phyloP scores from a whole-genome alignment of 352 stramenopile species.

The Phytophthora macrochlamydospora region DNA sequence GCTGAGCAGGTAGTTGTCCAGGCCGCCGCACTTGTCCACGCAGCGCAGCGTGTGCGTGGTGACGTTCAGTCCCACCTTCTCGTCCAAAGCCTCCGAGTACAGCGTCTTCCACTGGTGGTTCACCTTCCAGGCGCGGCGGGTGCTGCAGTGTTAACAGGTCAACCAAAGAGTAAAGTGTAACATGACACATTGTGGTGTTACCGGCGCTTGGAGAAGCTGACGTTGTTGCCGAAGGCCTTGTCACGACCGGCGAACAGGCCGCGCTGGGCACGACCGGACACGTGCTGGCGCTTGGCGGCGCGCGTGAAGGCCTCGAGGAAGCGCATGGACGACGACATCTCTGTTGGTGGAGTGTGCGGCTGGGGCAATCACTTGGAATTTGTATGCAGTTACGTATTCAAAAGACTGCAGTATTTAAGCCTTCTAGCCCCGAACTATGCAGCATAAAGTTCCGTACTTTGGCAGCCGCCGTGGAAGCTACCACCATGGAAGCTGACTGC shows the following conservation, averaged over 20 bases:
- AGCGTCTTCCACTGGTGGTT: conserved; percentile 92
- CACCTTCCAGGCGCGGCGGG: conserved; percentile 92
- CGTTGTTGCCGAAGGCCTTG: conserved; percentile 94
- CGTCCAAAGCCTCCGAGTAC: conserved; percentile 92
- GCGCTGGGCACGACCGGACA: conserved; percentile 75
- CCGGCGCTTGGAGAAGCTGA: conserved; percentile 93
- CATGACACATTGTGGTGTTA: conserved; percentile 19
- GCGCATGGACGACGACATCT: conserved; percentile 34
- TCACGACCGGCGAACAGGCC: conserved; percentile 95
- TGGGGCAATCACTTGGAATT: too few relatives aligned
- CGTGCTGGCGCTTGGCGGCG: conserved; percentile 67
- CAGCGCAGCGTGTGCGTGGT: conserved; percentile 92
- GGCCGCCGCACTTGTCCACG: conserved; percentile 93
- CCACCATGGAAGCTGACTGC: too few relatives aligned
- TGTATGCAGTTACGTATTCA: too few relatives aligned
- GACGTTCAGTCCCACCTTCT: conserved; percentile 93
- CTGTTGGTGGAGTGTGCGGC: background rate
- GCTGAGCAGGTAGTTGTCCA: conserved; percentile 95
- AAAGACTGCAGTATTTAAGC: too few relatives aligned
- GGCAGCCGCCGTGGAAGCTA: too few relatives aligned
- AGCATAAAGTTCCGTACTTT: too few relatives aligned
- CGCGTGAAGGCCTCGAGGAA: conserved; percentile 71
- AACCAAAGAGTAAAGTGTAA: background rate
- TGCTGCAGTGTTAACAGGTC: conserved; percentile 37
- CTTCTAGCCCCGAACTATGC: too few relatives aligned